phyloP scores from a whole-genome alignment of 2,329 filamentous ascomycete species.

The Coleophoma cylindrospora region DNA sequence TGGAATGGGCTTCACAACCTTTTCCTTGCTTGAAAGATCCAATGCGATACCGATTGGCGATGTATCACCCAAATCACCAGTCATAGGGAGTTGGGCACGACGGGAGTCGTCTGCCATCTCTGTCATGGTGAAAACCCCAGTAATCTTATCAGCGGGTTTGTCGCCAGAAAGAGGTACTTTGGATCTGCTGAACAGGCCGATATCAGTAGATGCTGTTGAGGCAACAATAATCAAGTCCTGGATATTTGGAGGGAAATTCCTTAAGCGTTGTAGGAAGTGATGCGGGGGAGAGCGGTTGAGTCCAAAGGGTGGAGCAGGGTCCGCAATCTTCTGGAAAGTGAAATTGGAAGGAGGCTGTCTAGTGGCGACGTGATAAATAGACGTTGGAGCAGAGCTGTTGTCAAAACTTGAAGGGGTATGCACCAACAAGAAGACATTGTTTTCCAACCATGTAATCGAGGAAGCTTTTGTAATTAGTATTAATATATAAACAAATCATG shows the following conservation, averaged over 20 bases:
- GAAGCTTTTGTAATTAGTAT: constrained; percentile 52
- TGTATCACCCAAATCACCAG: constrained; percentile 63
- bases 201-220: constrained; percentile 73
- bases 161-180: constrained; percentile 60
- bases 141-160: constrained; percentile 52
- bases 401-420: constrained; percentile 64
- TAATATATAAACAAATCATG: neutral
- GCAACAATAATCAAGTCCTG: constrained; percentile 78
- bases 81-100: constrained; percentile 71
- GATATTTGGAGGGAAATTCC: constrained; percentile 74
- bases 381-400: constrained; percentile 47
- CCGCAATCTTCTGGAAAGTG: constrained; percentile 67
- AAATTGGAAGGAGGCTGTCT: constrained; percentile 56
- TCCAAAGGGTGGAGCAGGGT: constrained; percentile 70
- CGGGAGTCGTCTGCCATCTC: constrained; percentile 68
- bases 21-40: constrained; percentile 80
- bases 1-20: constrained; percentile 71
- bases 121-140: constrained; percentile 68
- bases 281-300: constrained; percentile 63
- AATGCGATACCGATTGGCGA: constrained; percentile 73
- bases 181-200: constrained; percentile 73
- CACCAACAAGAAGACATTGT: constrained; percentile 75
- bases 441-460: constrained; percentile 83
- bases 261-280: constrained; percentile 72
- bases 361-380: constrained; percentile 75